Base-by-base conservation (phyloP, 2,329 filamentous ascomycete species). In the Pseudogymnoascus sp. region DNA sequence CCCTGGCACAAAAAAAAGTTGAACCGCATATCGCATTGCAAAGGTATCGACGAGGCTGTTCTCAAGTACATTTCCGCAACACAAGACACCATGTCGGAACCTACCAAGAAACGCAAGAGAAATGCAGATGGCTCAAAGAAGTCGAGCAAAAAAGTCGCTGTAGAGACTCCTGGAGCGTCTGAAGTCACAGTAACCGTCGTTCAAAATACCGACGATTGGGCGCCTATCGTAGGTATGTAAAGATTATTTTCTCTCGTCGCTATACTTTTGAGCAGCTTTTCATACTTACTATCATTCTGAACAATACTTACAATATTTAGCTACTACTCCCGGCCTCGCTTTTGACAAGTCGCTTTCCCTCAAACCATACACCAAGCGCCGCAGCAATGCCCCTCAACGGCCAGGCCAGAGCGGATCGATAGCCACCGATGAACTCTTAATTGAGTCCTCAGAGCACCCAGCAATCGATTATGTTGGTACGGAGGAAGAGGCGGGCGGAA, bases 391-490 rank as follows among this genome's bases (percentile, higher is more conserved):
- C 12, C 59, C 67, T 18, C 62, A 66, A 42, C 64, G 64, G 31
- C 59, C 67, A 16, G 68, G 70, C 38, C 65, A 53, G 33, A 71
- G 67, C 25, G 66, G 67, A 18, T 62, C 64, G 11, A 71, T 73
- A 62, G 67, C 70, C 42, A 69, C 68, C 16, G 72, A 77, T 62
- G 82, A 84, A 68, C 75, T 87, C 11, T 70, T 86, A 0, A 75
- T 88, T 47, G 82, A 86, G 70, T 85, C 84, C 7, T 78, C 78
- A 3, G 76, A 76, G 53, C 83, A 88, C 72, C 78, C 75, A 31
- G 83, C 78, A 42, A 72, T 88, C 40, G 82, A 87, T 69, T 87
- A 86, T 68, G 85, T 79, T 5, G 84, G 78, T 28, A 79, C 80
- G 63, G 83, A 86, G 70, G 80, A 83, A 60, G 75, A 76, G 11